These are phyloP conservation scores for Colletotrichum siamense DNA, from an alignment of 2,329 filamentous ascomycete species.

Conservation along the genomic window DNA sequence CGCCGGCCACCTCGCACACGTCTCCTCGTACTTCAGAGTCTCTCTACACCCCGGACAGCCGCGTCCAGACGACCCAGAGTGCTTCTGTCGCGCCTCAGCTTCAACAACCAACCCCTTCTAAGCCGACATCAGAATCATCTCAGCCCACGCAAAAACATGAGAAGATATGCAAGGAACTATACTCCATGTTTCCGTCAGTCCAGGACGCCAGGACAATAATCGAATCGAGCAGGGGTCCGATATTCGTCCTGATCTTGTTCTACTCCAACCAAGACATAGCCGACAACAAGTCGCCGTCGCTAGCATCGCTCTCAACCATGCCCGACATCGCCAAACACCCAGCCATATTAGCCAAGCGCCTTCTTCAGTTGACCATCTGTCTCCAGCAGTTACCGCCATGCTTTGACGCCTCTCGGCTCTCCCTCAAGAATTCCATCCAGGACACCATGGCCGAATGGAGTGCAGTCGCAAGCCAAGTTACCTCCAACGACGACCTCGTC, in stretches of 20 bases:
- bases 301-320: constrained; percentile 27
- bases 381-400: constrained; percentile 50
- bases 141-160: constrained; percentile 15
- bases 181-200: neutral
- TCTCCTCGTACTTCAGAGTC: constrained; percentile 41
- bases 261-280: constrained; percentile 34
- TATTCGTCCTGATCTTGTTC: constrained; percentile 30
- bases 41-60: constrained; percentile 30
- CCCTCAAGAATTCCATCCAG: constrained; percentile 25
- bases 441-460: constrained; percentile 37
- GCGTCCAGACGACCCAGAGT: constrained; percentile 16
- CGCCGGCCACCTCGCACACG: constrained; percentile 29
- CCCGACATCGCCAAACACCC: constrained; percentile 49
- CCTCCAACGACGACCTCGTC: constrained; percentile 56
- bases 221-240: constrained; percentile 27
- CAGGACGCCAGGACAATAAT: neutral
- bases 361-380: constrained; percentile 51
- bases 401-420: constrained; percentile 31
- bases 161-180: constrained; percentile 6
- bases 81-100: constrained; percentile 20
- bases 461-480: constrained; percentile 43
- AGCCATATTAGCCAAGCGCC: constrained; percentile 49
- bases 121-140: neutral
- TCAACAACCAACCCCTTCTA: neutral
- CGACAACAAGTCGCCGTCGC: constrained; percentile 33